Conservation (phyloP, 768 basidiomycete species). For the Melanogaster broomeanus region DNA sequence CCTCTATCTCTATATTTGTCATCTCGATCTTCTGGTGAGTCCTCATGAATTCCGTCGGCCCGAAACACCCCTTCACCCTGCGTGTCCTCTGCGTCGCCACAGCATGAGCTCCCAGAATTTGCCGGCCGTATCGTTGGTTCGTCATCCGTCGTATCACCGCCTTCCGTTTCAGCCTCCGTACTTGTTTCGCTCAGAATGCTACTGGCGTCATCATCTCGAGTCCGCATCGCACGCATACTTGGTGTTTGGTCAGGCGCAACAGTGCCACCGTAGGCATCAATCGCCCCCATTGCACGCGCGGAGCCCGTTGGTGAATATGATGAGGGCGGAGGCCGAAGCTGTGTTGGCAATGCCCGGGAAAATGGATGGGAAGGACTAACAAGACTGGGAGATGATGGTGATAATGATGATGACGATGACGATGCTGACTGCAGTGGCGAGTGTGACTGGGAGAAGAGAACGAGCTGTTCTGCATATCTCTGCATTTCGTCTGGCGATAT, state of each 20-base stretch:
- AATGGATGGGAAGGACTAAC: conserved; percentile 16
- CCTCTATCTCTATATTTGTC: conserved; percentile 30
- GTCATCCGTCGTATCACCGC: conserved; percentile 70
- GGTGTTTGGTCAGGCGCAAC: conserved; percentile 36
- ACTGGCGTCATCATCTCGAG: conserved; percentile 33
- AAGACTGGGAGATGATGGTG: conserved; percentile 25
- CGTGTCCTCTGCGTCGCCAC: conserved; percentile 38
- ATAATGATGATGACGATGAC: conserved; percentile 22
- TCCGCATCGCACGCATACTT: conserved; percentile 22
- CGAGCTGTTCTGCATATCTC: conserved; percentile 87
- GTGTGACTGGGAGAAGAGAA: conserved; percentile 60
- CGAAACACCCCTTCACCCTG: conserved; percentile 32
- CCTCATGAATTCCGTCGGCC: conserved; percentile 11
- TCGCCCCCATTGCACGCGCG: conserved; percentile 53
- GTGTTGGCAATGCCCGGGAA: conserved; percentile 19
- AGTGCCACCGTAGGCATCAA: conserved; percentile 51
- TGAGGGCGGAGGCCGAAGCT: conserved; percentile 14
- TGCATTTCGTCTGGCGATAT: conserved; percentile 93
- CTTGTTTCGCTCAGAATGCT: conserved; percentile 41
- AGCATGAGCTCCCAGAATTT: conserved; percentile 40
- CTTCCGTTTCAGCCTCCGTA: conserved; percentile 51
- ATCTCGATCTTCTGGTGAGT: conserved; percentile 11
- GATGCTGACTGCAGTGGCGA: conserved; percentile 37
- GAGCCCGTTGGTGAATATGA: conserved; percentile 33
- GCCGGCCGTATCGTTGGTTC: conserved; percentile 77